Evolutionary conservation across 371 early-diverging fungal genomes (phyloP).

Genomic region (Mortierella sp.): DNA sequence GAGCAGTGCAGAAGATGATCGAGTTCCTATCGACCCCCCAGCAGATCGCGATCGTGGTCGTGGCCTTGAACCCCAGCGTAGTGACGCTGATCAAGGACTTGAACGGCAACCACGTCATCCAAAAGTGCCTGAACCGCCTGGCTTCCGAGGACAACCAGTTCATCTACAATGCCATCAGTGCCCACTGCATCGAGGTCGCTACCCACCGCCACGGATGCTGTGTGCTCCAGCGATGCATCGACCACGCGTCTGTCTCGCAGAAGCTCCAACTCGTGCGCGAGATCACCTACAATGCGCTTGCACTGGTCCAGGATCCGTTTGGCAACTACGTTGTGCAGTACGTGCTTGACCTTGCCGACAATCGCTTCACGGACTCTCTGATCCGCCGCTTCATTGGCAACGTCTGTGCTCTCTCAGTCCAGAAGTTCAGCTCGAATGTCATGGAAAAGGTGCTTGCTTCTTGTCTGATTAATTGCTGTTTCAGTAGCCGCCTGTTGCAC

Average conservation of each 20-base stretch:
- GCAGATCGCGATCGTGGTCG: conserved; percentile 77
- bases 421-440: conserved; percentile 94
- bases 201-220: conserved; percentile 98
- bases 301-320: conserved; percentile 93
- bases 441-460: conserved; percentile 75
- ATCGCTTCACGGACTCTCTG: conserved; percentile 74
- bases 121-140: conserved; percentile 91
- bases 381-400: conserved; percentile 82
- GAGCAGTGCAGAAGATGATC: conserved; percentile 96
- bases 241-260: conserved; percentile 80
- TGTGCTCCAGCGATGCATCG: conserved; percentile 96
- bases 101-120: conserved; percentile 99
- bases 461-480: too few relatives aligned
- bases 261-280: conserved; percentile 81
- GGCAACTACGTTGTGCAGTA: conserved; percentile 99
- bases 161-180: conserved; percentile 88
- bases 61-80: conserved; percentile 80
- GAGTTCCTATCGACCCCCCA: conserved; percentile 77
- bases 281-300: conserved; percentile 80
- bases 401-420: conserved; percentile 82
- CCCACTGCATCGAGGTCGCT: conserved; percentile 88
- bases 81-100: conserved; percentile 93
- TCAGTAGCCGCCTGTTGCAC: too few relatives aligned
- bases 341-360: conserved; percentile 84
- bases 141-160: conserved; percentile 84